Conservation (phyloP, 2,329 filamentous ascomycete species). For the Cryphonectria parasitica region DNA sequence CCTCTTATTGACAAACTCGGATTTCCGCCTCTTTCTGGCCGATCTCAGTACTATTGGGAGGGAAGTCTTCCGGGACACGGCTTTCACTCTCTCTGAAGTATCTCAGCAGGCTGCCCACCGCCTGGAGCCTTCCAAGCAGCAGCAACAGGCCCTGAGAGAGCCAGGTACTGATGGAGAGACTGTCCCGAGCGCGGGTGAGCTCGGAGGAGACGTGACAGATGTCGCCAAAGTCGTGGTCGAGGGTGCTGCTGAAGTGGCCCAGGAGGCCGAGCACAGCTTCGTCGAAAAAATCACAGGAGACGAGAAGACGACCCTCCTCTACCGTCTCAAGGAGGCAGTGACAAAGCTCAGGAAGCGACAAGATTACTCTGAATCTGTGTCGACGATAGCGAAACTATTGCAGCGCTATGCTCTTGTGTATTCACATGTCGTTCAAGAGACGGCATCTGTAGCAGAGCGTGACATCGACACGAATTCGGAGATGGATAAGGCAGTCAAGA, state of each 20-base stretch:
- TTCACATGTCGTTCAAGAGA: slow-evolving; percentile 71
- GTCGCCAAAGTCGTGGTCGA: slow-evolving; percentile 59
- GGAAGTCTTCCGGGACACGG: slow-evolving; percentile 86
- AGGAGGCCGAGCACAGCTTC: slow-evolving; percentile 70
- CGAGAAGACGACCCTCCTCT: slow-evolving; percentile 72
- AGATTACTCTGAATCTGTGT: slow-evolving; percentile 87
- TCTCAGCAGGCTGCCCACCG: slow-evolving; percentile 75
- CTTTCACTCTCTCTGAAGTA: slow-evolving; percentile 75
- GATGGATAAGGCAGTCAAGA: slow-evolving; percentile 73
- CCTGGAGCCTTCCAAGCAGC: slow-evolving; percentile 68
- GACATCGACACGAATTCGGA: slow-evolving; percentile 75
- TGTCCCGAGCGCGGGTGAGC: slow-evolving; percentile 62
- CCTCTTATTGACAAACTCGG: slow-evolving; percentile 84
- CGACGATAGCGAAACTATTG: slow-evolving; percentile 74
- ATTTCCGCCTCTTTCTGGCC: slow-evolving; percentile 84
- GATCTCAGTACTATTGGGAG: slow-evolving; percentile 79
- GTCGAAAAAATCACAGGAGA: slow-evolving; percentile 73
- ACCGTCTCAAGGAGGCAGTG: slow-evolving; percentile 77
- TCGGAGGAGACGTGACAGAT: slow-evolving; percentile 60
- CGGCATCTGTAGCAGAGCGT: slow-evolving; percentile 67
- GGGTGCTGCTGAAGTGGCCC: slow-evolving; percentile 55
- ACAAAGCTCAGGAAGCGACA: slow-evolving; percentile 72
- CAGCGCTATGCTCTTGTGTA: slow-evolving; percentile 80
- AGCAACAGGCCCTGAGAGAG: slow-evolving; percentile 58
- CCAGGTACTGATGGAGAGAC: slow-evolving; percentile 53